These are phyloP conservation scores for Suillus discolor DNA, from an alignment of 768 basidiomycete species.

Conservation along the genomic window DNA sequence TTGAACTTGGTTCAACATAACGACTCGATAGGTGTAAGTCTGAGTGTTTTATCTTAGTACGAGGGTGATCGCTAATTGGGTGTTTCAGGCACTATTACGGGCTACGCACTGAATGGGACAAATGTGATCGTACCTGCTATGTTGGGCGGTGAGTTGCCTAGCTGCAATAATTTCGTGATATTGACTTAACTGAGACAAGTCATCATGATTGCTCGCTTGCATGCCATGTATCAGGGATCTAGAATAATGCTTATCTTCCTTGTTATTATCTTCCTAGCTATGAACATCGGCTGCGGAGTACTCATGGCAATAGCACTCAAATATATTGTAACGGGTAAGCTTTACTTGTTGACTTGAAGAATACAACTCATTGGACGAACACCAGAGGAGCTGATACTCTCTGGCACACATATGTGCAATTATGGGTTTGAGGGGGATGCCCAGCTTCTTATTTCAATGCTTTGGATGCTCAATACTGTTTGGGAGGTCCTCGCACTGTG, in stretches of 20 bases:
- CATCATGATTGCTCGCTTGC: neutral
- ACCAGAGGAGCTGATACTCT: neutral
- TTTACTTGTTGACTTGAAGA: neutral
- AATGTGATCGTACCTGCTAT: neutral
- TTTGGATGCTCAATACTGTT: neutral
- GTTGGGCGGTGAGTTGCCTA: neutral
- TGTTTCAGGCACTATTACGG: neutral
- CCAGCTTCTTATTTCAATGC: neutral
- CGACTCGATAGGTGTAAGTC: neutral
- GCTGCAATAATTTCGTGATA: neutral
- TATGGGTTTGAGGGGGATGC: neutral
- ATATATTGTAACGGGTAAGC: neutral
- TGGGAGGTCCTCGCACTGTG: neutral
- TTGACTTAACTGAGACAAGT: neutral
- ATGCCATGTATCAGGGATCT: neutral
- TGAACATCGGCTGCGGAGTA: neutral
- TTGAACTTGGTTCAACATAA: neutral
- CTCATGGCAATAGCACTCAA: neutral
- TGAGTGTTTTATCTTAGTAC: neutral
- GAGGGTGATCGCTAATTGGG: neutral
- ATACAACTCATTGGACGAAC: neutral
- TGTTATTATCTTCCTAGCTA: neutral
- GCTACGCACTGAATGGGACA: neutral
- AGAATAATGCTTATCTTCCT: neutral
- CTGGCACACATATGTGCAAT: neutral